Base-by-base conservation (phyloP, 2,329 filamentous ascomycete species). In the Apiospora phragmitis region DNA sequence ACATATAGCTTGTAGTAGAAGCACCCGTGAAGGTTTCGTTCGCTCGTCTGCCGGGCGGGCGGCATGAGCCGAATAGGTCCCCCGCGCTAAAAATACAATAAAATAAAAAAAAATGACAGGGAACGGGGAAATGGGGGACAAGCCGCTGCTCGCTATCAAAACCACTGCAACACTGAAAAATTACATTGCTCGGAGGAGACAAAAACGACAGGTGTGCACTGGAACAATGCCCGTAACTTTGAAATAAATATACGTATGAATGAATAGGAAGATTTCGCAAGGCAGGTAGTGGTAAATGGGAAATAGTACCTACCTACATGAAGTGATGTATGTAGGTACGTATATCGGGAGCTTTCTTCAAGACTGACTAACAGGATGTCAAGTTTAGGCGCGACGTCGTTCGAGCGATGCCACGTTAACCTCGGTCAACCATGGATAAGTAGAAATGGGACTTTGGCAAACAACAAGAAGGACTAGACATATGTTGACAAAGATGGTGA, bases 11-110 rank as follows among this genome's bases (percentile, higher is more conserved):
- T 62, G 55, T 59, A 59, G 55, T 41, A 62, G 55, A 38, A 16
- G 21, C 55, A 62, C 55, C 32, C n/a, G 55, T 62, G 55, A 62
- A 38, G 55, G 55, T 62, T 38, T 62, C 55, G 55, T 38, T 62
- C 21, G 55, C 32, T 62, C 55, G 55, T 62, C 38, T 62, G 55
- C 49, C 55, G 55, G 55, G 21, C 55, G 55, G 55, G 55, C 55
- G 55, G 55, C 55, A 62, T 21, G 55, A 62, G 55, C 55, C 55
- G 55, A 62, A 12, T 38, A 62, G 55, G 32, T n/a, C 32, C 55
- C 55, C 55, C 55, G 55, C 55, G 55, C 55, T 62, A 62, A 55
- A 55, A 55, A 32, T 55, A 32, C 26, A 55, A 55, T 32, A 55
- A 62, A 62, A 62, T 38, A 38, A 62, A 62, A n/a, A n/a, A 12